phyloP scores from a whole-genome alignment of 495 filamentous ascomycete species.

The Schizothecium vesticola region DNA sequence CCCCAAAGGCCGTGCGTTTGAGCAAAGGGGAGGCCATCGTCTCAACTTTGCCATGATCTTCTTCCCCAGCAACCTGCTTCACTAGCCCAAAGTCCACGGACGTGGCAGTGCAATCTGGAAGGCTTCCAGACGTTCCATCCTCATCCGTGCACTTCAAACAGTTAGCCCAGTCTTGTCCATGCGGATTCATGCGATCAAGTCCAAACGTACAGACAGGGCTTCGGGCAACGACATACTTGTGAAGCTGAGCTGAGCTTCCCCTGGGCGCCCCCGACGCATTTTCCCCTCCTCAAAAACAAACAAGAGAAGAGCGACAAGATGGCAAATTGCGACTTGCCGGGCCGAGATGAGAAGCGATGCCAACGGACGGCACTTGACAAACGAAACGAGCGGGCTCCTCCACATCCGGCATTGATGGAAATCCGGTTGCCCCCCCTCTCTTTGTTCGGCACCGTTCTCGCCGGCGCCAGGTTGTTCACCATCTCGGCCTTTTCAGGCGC shows the following conservation, averaged over 20 bases:
- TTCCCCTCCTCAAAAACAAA: neutral
- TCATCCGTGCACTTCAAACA: constrained; percentile 27
- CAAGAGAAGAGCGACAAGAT: neutral
- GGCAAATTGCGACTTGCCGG: constrained; percentile 1
- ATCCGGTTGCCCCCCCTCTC: constrained; percentile 8
- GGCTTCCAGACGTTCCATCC: constrained; percentile 29
- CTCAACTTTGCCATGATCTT: constrained; percentile 2
- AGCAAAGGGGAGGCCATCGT: neutral
- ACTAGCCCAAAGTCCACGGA: neutral
- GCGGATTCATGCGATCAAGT: constrained; percentile 26
- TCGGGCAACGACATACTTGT: constrained; percentile 11
- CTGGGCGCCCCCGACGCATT: neutral
- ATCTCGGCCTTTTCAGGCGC: constrained; percentile 17
- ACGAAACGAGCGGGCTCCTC: neutral
- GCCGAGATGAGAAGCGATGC: neutral
- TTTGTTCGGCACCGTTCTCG: constrained; percentile 9
- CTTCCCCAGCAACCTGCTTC: neutral
- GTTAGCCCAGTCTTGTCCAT: constrained; percentile 16
- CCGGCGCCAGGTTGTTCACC: constrained; percentile 16
- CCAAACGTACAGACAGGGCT: constrained; percentile 4
- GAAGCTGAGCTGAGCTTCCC: neutral
- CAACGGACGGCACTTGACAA: constrained; percentile 5
- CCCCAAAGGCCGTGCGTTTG: neutral
- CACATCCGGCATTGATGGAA: constrained; percentile 14
- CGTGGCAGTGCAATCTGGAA: constrained; percentile 20